phyloP scores from a whole-genome alignment of 2,329 filamentous ascomycete genomes.

The Escovopsis sp. region DNA sequence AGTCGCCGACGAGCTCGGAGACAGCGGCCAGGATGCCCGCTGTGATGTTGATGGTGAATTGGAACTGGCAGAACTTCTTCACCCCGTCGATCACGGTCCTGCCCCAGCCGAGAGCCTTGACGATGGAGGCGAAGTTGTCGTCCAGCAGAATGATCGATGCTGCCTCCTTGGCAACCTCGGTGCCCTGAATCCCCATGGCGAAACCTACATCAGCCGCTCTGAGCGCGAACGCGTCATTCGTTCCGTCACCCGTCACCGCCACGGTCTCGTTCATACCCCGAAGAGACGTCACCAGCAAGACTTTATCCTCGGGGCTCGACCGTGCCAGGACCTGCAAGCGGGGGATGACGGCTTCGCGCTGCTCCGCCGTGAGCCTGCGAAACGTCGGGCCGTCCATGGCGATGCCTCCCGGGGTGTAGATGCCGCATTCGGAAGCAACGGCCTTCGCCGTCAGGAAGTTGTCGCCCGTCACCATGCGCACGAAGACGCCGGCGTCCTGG shows the following conservation, averaged over 20 bases:
- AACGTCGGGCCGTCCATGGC: slow-evolving; percentile 43
- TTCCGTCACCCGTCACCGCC: slow-evolving; percentile 51
- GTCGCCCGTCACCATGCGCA: slow-evolving; percentile 46
- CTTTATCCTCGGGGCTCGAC: slow-evolving; percentile 55
- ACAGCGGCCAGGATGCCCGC: slow-evolving; percentile 49
- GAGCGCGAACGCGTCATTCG: slow-evolving; percentile 49
- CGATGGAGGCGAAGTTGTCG: slow-evolving; percentile 50
- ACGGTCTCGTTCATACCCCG: slow-evolving; percentile 52
- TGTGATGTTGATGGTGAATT: slow-evolving; percentile 55
- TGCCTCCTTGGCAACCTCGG: slow-evolving; percentile 51
- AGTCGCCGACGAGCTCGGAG: slow-evolving; percentile 39
- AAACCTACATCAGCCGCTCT: slow-evolving; percentile 53
- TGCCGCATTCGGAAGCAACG: slow-evolving; percentile 27
- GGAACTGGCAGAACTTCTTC: slow-evolving; percentile 50
- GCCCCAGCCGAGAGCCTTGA: slow-evolving; percentile 47
- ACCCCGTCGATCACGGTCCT: slow-evolving; percentile 48
- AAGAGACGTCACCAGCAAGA: slow-evolving; percentile 46
- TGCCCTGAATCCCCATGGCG: slow-evolving; percentile 52
- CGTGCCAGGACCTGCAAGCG: slow-evolving; percentile 53
- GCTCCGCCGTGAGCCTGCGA: slow-evolving; percentile 35
- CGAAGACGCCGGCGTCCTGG: slow-evolving; percentile 47
- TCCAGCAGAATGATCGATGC: slow-evolving; percentile 50
- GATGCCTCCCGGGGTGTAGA: slow-evolving; percentile 45
- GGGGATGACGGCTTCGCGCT: slow-evolving; percentile 36
- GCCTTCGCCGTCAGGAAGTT: slow-evolving; percentile 29